These are phyloP conservation scores for Serpula lacrymans DNA, from an alignment of 768 basidiomycete species.

Conservation along the genomic window DNA sequence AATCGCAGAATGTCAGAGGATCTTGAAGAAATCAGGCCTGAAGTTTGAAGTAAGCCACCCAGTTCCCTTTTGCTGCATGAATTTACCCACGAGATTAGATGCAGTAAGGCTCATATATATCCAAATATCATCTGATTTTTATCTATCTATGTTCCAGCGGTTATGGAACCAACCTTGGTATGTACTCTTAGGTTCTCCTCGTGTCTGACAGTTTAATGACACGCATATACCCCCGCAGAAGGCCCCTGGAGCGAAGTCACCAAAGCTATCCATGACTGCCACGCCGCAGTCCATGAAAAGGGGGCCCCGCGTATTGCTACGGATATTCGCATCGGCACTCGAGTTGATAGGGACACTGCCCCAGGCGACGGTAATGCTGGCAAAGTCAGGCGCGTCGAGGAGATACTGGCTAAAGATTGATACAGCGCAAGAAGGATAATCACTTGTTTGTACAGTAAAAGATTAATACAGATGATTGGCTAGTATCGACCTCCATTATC, in stretches of 20 bases:
- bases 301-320: conserved; percentile 80
- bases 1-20: conserved; percentile 76
- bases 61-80: not conserved
- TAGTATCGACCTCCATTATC: too few species aligned
- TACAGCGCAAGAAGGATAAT: too few species aligned
- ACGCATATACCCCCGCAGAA: conserved; percentile 35
- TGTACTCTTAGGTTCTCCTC: too few species aligned
- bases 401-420: conserved; percentile 59
- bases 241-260: conserved; percentile 86
- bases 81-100: conserved; percentile 19
- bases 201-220: not conserved
- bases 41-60: conserved; percentile 63
- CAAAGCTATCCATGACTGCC: conserved; percentile 87
- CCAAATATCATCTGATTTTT: conserved; percentile 7
- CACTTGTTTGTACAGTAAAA: too few species aligned
- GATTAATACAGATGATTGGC: too few species aligned
- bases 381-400: conserved; percentile 80
- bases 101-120: conserved; percentile 29
- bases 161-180: conserved; percentile 89
- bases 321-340: conserved; percentile 93
- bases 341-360: conserved; percentile 62
- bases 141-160: conserved; percentile 45
- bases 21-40: conserved; percentile 81
- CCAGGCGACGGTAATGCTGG: conserved; percentile 70
- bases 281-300: conserved; percentile 77